Evolutionary conservation across 2,329 filamentous ascomycete genomes (phyloP).

Genomic region (Trichoderma breve): DNA sequence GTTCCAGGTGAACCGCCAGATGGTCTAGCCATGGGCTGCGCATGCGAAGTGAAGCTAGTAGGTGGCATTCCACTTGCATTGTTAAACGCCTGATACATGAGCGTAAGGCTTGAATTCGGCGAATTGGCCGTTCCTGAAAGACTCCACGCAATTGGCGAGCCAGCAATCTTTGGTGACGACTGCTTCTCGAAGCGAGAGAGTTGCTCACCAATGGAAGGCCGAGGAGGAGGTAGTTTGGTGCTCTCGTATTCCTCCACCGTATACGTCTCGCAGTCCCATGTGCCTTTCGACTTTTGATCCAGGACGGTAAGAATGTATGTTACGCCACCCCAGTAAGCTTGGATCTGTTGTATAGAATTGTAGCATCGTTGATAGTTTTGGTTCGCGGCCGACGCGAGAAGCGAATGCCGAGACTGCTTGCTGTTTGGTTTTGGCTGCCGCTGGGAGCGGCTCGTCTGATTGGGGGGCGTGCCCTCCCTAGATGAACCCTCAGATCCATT

Average conservation of each 20-base stretch:
- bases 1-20: slow-evolving; percentile 54
- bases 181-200: slow-evolving; percentile 47
- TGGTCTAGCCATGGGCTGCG: slow-evolving; percentile 28
- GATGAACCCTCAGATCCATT: slow-evolving; percentile 62
- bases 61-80: slow-evolving; percentile 17
- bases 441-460: slow-evolving; percentile 17
- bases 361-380: slow-evolving; percentile 88
- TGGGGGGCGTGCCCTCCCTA: slow-evolving; percentile 53
- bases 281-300: slow-evolving; percentile 83
- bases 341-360: slow-evolving; percentile 75
- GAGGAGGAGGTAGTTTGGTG: slow-evolving; percentile 51
- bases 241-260: slow-evolving; percentile 75
- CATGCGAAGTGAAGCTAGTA: not conserved
- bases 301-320: slow-evolving; percentile 84
- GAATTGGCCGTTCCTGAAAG: slow-evolving; percentile 86
- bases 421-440: slow-evolving; percentile 20
- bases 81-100: slow-evolving; percentile 65
- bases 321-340: slow-evolving; percentile 81
- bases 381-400: slow-evolving; percentile 77
- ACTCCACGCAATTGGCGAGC: slow-evolving; percentile 71
- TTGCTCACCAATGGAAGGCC: slow-evolving; percentile 36
- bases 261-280: slow-evolving; percentile 71
- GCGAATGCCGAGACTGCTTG: slow-evolving; percentile 62
- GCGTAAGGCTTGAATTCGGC: slow-evolving; percentile 76
- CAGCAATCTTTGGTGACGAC: slow-evolving; percentile 47